A percentile compares a stretch with the other conserved stretches of the same genome.
phyloP scores from a whole-genome alignment of 2,329 filamentous ascomycete genomes.

The Trematosphaeria pertusa region DNA sequence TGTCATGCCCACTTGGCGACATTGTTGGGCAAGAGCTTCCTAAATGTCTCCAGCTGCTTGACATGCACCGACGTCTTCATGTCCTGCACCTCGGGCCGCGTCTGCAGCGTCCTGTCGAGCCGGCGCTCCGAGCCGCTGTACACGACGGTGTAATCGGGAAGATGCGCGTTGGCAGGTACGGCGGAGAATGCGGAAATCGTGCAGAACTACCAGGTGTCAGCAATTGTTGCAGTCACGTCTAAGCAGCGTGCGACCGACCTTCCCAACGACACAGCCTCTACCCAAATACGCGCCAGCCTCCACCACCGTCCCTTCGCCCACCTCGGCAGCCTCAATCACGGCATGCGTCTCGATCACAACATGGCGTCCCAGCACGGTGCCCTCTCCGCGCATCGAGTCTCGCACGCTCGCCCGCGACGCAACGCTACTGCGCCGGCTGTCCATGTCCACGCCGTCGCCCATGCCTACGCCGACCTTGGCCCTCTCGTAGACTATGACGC shows the following conservation, averaged over 20 bases:
- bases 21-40: constrained; percentile 45
- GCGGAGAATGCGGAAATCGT: constrained; percentile 50
- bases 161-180: constrained; percentile 44
- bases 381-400: constrained; percentile 31
- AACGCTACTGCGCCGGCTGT: constrained; percentile 20
- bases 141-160: constrained; percentile 56
- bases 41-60: constrained; percentile 46
- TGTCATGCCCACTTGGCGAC: constrained; percentile 43
- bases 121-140: constrained; percentile 49
- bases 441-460: constrained; percentile 22
- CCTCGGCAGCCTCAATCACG: constrained; percentile 46
- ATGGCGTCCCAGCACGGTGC: constrained; percentile 49
- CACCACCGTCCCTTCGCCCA: constrained; percentile 46
- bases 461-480: constrained; percentile 50
- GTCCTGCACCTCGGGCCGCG: constrained; percentile 36
- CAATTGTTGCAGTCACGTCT: too few species aligned
- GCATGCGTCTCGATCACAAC: constrained; percentile 55
- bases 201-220: constrained; percentile 46
- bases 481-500: constrained; percentile 79
- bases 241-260: too few species aligned
- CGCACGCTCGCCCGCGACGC: constrained; percentile 18
- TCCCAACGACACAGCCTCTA: constrained; percentile 48
- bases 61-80: constrained; percentile 37
- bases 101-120: constrained; percentile 48
- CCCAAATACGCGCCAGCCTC: constrained; percentile 44